These are phyloP conservation scores for Spirogloea muscicola DNA, from an alignment of 139 green algal species.

Conservation along the genomic window DNA sequence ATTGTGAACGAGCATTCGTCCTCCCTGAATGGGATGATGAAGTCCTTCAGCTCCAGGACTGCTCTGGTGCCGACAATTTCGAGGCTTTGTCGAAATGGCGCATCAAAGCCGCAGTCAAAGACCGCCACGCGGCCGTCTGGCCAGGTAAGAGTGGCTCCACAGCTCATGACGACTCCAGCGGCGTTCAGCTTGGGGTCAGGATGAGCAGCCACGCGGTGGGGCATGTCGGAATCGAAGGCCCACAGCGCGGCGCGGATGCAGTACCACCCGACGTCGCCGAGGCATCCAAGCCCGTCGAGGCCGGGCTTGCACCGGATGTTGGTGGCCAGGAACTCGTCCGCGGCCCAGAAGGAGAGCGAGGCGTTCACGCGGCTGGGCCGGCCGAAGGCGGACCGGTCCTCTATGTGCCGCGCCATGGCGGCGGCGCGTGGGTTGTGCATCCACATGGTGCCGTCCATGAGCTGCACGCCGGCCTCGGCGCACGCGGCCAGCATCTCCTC, in stretches of 20 bases:
- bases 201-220: background rate
- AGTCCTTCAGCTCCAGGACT: conserved; percentile 2
- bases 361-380: conserved; percentile 1
- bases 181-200: conserved; percentile 1
- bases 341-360: background rate
- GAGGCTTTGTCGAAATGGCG: background rate
- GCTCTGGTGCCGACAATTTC: background rate
- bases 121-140: background rate
- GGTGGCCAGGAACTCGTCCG: background rate
- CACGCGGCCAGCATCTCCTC: conserved; percentile 23
- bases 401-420: background rate
- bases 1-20: background rate
- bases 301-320: conserved; percentile 13
- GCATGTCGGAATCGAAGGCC: conserved; percentile 20
- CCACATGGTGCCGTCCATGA: conserved; percentile 40
- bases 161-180: conserved; percentile 11
- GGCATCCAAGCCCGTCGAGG: conserved; percentile 13
- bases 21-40: conserved; percentile 4
- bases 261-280: conserved; percentile 37
- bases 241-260: conserved; percentile 13
- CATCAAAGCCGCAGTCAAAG: conserved; percentile 19
- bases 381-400: conserved; percentile 1
- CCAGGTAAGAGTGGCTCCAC: conserved; percentile 11
- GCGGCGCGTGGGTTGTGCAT: conserved; percentile 27
- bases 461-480: conserved; percentile 14